Conservation (phyloP, 1,284 basidiomycete genomes). For the Sanghuangporus sanghuang region DNA sequence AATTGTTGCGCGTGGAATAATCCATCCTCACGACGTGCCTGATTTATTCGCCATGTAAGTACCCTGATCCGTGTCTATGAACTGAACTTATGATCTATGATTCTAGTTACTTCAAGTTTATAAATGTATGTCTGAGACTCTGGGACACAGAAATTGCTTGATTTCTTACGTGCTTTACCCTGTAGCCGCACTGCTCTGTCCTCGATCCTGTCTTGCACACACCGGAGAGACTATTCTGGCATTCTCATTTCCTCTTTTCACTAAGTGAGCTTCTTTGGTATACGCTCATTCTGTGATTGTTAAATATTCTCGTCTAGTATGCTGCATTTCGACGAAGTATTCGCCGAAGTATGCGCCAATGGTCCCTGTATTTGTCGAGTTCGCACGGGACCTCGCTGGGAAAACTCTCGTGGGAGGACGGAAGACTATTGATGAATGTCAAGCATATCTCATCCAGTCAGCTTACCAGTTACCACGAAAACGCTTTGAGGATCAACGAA, state of each 20-base stretch:
- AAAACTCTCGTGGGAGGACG: conserved; percentile 44
- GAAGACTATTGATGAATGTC: conserved; percentile 49
- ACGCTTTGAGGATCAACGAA: conserved; percentile 50
- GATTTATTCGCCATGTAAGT: conserved; percentile 54
- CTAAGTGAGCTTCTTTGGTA: conserved; percentile 39
- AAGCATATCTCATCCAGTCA: conserved; percentile 47
- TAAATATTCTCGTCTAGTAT: conserved; percentile 33
- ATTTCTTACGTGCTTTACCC: neutral
- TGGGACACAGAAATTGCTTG: neutral
- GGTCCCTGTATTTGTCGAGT: conserved; percentile 34
- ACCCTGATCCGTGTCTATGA: neutral
- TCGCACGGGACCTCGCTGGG: conserved; percentile 47
- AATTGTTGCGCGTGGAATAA: conserved; percentile 39
- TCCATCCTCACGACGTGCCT: conserved; percentile 52
- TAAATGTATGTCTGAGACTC: conserved; percentile 38
- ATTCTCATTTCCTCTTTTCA: conserved; percentile 53
- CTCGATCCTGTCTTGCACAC: conserved; percentile 52
- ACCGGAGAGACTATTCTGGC: conserved; percentile 43
- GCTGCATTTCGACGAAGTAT: conserved; percentile 40
- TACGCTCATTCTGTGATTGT: neutral
- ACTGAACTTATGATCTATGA: neutral
- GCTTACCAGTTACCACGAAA: conserved; percentile 54
- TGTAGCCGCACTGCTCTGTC: conserved; percentile 50
- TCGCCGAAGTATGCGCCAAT: conserved; percentile 4
- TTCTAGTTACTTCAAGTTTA: conserved; percentile 42